Percentiles rank a stretch among this genome's conserved stretches.
phyloP scores from a whole-genome alignment of 179 eudicot genomes.

The Monotropa hypopitys region DNA sequence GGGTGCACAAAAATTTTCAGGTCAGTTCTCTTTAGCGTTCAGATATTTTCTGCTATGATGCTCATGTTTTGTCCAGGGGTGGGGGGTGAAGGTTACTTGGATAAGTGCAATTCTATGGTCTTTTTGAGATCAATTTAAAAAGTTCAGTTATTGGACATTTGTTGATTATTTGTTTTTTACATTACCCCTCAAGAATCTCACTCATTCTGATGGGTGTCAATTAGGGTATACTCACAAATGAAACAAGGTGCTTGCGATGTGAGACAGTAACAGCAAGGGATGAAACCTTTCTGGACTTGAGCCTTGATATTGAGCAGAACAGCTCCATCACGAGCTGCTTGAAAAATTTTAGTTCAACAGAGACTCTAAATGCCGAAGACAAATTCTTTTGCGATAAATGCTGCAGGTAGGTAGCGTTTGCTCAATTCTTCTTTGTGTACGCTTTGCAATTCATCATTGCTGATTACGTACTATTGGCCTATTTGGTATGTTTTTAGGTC shows the following conservation, averaged over 20 bases:
- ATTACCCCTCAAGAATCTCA: neutral
- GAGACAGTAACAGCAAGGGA: conserved; percentile 87
- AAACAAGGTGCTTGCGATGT: conserved; percentile 67
- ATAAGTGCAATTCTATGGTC: neutral
- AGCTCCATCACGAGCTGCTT: conserved; percentile 72
- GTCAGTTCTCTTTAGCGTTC: conserved; percentile 15
- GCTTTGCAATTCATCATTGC: neutral
- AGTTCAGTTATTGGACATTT: neutral
- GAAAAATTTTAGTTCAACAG: conserved; percentile 71
- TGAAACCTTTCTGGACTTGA: conserved; percentile 67
- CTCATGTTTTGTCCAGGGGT: neutral
- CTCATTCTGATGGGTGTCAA: conserved; percentile 10
- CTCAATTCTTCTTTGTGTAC: neutral
- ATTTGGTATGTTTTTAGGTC: no score
- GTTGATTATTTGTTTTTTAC: neutral
- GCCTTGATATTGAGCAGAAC: conserved; percentile 79
- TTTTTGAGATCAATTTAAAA: neutral
- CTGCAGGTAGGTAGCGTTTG: conserved; percentile 43
- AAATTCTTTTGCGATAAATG: conserved; percentile 79
- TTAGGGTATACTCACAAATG: conserved; percentile 82
- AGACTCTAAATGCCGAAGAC: conserved; percentile 72
- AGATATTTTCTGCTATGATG: conserved; percentile 2
- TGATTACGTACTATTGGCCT: neutral
- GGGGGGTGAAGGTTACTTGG: no score
- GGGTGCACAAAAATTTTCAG: conserved; percentile 86